Percentiles rank a stretch among this genome's conserved stretches.
phyloP scores from a whole-genome alignment of 2,329 filamentous ascomycete species.

The Fusarium concolor region DNA sequence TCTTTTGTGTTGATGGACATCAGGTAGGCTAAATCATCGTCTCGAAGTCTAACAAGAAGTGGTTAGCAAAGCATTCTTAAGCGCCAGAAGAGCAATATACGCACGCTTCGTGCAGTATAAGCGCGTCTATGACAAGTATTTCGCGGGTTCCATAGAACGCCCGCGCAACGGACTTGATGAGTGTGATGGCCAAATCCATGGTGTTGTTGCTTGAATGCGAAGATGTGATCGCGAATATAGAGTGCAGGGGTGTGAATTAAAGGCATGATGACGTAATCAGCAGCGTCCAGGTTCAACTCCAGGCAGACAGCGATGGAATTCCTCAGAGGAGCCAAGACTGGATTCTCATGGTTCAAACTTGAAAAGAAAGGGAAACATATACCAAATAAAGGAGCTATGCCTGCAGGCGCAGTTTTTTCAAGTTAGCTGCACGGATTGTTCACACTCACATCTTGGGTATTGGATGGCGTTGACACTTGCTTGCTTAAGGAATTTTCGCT shows the following conservation, averaged over 20 bases:
- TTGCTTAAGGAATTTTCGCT: not conserved
- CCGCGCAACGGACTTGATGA: constrained; percentile 87
- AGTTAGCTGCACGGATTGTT: too few species aligned
- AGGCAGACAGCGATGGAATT: not conserved
- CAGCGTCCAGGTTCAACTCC: not conserved
- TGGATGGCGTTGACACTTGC: not conserved
- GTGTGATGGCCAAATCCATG: constrained; percentile 73
- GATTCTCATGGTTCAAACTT: not conserved
- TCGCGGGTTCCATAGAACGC: constrained; percentile 89
- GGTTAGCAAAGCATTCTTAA: constrained; percentile 66
- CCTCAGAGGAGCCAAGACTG: not conserved
- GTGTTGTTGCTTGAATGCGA: constrained; percentile 16
- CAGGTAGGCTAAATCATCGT: constrained; percentile 87
- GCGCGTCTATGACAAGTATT: constrained; percentile 85
- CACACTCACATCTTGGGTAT: too few species aligned
- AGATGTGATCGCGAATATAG: not conserved
- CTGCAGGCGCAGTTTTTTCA: too few species aligned
- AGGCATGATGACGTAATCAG: constrained; percentile 4
- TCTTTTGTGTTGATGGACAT: constrained; percentile 93
- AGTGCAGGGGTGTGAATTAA: constrained; percentile 1
- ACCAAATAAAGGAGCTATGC: not conserved
- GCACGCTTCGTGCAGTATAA: constrained; percentile 84
- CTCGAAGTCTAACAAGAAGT: constrained; percentile 73
- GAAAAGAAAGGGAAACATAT: not conserved
- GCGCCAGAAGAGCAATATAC: constrained; percentile 48